phyloP scores from a whole-genome alignment of 352 stramenopile species.

The Phytophthora sp. region DNA sequence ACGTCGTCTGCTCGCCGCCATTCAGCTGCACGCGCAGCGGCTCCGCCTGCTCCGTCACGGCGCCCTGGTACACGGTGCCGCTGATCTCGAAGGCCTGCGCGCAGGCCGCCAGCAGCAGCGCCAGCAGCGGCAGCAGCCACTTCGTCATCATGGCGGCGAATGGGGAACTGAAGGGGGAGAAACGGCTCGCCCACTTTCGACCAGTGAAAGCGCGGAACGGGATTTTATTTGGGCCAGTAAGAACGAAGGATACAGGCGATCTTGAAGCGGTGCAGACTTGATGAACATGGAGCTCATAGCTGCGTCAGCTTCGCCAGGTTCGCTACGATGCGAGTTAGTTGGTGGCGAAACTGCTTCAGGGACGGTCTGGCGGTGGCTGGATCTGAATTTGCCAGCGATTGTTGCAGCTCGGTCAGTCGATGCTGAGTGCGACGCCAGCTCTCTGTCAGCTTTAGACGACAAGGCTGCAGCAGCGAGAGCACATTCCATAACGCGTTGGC shows the following conservation, averaged over 20 bases:
- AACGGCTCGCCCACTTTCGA: no score
- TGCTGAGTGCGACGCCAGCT: neutral
- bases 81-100: slow-evolving; percentile 57
- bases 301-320: no score
- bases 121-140: slow-evolving; percentile 40
- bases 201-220: no score
- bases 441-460: neutral
- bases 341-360: no score
- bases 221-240: no score
- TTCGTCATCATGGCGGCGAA: slow-evolving; percentile 8
- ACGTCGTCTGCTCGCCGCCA: slow-evolving; percentile 72
- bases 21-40: slow-evolving; percentile 76
- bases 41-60: slow-evolving; percentile 60
- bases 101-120: slow-evolving; percentile 39
- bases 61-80: slow-evolving; percentile 55
- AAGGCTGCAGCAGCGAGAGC: neutral
- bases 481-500: neutral
- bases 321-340: no score
- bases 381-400: no score
- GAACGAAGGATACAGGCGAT: no score
- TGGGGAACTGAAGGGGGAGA: slow-evolving; percentile 12
- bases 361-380: no score
- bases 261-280: no score
- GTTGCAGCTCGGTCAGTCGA: neutral
- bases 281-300: no score